Conservation (phyloP, 805 yeast species). For the Clavispora vitiphila region DNA sequence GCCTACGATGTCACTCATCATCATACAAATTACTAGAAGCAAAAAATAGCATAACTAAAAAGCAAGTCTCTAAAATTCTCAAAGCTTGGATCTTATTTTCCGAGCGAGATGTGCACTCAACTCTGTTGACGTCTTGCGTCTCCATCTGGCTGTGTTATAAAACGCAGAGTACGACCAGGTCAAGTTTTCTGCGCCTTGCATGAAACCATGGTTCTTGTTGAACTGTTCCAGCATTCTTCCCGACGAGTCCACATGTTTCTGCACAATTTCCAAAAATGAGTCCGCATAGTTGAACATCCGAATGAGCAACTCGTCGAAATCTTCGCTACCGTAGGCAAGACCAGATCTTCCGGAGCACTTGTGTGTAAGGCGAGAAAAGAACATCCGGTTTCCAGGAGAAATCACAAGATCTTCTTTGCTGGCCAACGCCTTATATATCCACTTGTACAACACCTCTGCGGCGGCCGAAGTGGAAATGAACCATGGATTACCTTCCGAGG, state of each 20-base stretch:
- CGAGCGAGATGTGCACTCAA: neutral
- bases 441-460: constrained; percentile 55
- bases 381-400: constrained; percentile 22
- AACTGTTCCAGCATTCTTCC: constrained; percentile 89
- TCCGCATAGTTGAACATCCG: constrained; percentile 57
- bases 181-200: constrained; percentile 82
- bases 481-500: constrained; percentile 90
- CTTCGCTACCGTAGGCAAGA: constrained; percentile 35
- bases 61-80: neutral
- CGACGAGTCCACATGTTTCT: constrained; percentile 52
- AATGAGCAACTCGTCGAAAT: constrained; percentile 42
- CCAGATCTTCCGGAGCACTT: constrained; percentile 11
- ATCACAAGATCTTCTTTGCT: constrained; percentile 42
- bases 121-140: constrained; percentile 34
- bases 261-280: constrained; percentile 56
- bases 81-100: neutral
- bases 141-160: constrained; percentile 65
- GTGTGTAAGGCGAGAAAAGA: constrained; percentile 27
- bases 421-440: constrained; percentile 41
- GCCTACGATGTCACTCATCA: too few relatives aligned
- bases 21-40: too few relatives aligned
- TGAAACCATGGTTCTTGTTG: constrained; percentile 70
- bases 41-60: neutral
- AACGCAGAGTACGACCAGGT: constrained; percentile 90
- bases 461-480: constrained; percentile 73